These are phyloP conservation scores for Hibiscus mutabilis DNA, from an alignment of 345 rosid species.

Conservation along the genomic window DNA sequence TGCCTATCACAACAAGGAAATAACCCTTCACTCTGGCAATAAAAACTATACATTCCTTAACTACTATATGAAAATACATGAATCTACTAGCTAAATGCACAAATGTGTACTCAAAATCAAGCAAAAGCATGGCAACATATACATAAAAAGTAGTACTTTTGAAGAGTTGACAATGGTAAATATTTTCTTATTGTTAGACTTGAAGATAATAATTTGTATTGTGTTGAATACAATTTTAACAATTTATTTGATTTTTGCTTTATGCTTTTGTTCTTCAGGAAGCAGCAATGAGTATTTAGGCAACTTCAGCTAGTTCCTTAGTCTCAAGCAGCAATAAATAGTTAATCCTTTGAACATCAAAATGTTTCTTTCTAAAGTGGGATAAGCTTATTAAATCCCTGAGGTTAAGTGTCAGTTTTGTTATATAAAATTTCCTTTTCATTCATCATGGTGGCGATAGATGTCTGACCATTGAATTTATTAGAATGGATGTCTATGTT, in stretches of 20 bases:
- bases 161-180: no score
- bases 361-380: neutral
- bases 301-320: constrained; percentile 56
- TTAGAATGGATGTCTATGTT: neutral
- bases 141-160: no score
- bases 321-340: constrained; percentile 50
- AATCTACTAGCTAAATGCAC: no score
- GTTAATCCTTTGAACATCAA: constrained; percentile 7
- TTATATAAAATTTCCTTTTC: neutral
- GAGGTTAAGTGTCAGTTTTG: neutral
- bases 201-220: neutral
- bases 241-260: constrained; percentile 6
- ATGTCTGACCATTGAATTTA: neutral
- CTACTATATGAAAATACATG: no score
- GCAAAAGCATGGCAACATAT: no score
- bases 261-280: constrained; percentile 37
- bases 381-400: neutral
- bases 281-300: constrained; percentile 63
- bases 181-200: neutral
- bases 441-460: neutral
- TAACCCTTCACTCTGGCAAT: no score
- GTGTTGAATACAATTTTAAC: neutral
- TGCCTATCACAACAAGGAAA: no score
- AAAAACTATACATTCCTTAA: no score
- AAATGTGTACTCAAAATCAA: no score